phyloP scores from a whole-genome alignment of 73 alveolate genomes.

The Urostyla sp. region DNA sequence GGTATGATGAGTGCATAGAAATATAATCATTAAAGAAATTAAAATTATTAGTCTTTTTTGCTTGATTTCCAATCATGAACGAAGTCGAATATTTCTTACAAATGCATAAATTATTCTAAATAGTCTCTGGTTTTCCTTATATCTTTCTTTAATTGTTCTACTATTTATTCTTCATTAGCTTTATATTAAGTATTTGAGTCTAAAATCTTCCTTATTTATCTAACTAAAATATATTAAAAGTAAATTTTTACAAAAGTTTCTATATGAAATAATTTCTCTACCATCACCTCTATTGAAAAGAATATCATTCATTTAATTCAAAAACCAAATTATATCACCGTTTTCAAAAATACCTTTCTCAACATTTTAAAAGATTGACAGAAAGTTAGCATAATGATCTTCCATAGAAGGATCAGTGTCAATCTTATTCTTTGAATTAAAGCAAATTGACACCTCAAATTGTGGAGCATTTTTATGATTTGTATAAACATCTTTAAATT shows the following conservation, averaged over 20 bases:
- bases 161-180: constrained; percentile 20
- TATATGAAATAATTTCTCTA: constrained; percentile 23
- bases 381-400: constrained; percentile 57
- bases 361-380: constrained; percentile 44
- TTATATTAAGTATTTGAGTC: constrained; percentile 18
- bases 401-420: constrained; percentile 74
- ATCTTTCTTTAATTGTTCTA: constrained; percentile 53
- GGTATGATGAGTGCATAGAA: no score
- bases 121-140: constrained; percentile 53
- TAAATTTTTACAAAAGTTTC: constrained; percentile 31
- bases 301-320: constrained; percentile 6
- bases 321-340: constrained; percentile 47
- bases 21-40: no score
- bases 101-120: constrained; percentile 40
- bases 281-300: no score
- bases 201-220: constrained; percentile 16
- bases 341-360: constrained; percentile 57
- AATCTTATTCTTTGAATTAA: constrained; percentile 46
- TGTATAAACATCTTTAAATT: constrained; percentile 47
- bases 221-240: not conserved
- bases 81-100: constrained; percentile 70
- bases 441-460: constrained; percentile 70
- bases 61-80: constrained; percentile 60
- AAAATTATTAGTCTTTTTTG: constrained; percentile 21
- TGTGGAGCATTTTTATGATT: constrained; percentile 50